phyloP scores from a whole-genome alignment of 345 rosid species.

The Pugionium cornutum region DNA sequence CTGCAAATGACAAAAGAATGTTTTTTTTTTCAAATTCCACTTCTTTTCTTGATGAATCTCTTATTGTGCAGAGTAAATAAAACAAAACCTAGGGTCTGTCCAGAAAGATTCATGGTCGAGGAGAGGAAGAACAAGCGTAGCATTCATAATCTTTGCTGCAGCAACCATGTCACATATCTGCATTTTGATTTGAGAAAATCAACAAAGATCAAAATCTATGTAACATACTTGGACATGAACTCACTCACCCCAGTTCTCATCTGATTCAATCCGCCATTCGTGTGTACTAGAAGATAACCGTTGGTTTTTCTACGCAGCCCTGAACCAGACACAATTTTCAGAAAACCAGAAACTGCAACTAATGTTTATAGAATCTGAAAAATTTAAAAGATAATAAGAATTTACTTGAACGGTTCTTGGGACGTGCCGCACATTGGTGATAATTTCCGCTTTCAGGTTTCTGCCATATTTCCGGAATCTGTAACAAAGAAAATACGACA shows the following conservation, averaged over 20 bases:
- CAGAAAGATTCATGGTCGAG: slow-evolving; percentile 97
- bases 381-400: too few species aligned
- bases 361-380: neutral
- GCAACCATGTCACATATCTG: slow-evolving; percentile 99
- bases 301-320: slow-evolving; percentile 51
- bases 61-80: neutral
- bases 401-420: slow-evolving; percentile 57
- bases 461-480: slow-evolving; percentile 90
- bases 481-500: neutral
- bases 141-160: slow-evolving; percentile 91
- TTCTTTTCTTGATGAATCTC: neutral
- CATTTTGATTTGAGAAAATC: slow-evolving; percentile 14
- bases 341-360: slow-evolving; percentile 1
- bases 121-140: slow-evolving; percentile 91
- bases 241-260: slow-evolving; percentile 89
- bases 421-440: slow-evolving; percentile 63
- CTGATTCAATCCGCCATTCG: slow-evolving; percentile 98
- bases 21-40: neutral
- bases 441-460: slow-evolving; percentile 69
- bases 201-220: slow-evolving; percentile 9
- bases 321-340: slow-evolving; percentile 28
- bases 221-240: slow-evolving; percentile 29
- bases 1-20: slow-evolving; percentile 45
- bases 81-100: slow-evolving; percentile 91
- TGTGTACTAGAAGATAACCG: slow-evolving; percentile 88